Percentiles rank a stretch among this genome's conserved stretches.
Evolutionary conservation across 495 filamentous ascomycete species (phyloP).

Genomic region (Talaromyces thailandensis): DNA sequence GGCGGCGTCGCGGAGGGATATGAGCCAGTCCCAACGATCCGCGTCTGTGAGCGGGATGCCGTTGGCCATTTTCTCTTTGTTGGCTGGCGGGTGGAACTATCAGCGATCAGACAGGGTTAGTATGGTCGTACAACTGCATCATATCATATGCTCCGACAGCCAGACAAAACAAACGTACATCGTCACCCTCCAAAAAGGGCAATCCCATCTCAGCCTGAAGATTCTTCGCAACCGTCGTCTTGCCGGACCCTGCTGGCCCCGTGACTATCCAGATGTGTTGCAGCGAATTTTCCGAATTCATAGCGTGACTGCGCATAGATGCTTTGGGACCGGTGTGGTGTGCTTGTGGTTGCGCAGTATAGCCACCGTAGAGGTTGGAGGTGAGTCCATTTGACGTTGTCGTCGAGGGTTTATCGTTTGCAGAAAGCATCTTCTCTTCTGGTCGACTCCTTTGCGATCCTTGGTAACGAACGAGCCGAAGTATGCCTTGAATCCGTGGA

Average conservation of each 20-base stretch:
- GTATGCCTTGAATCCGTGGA: background rate
- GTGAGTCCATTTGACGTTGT: constrained; percentile 2
- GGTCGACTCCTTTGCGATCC: background rate
- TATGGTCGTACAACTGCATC: background rate
- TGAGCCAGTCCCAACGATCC: constrained; percentile 99
- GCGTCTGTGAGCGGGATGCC: constrained; percentile 85
- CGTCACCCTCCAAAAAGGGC: constrained; percentile 91
- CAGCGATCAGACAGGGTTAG: constrained; percentile 10
- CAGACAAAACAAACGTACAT: constrained; percentile 51
- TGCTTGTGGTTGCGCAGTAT: background rate
- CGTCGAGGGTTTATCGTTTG: constrained; percentile 3
- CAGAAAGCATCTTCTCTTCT: background rate
- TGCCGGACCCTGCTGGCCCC: constrained; percentile 92
- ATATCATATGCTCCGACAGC: background rate
- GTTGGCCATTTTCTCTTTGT: constrained; percentile 89
- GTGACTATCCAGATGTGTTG: constrained; percentile 98
- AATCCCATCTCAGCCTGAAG: constrained; percentile 61
- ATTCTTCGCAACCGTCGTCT: constrained; percentile 81
- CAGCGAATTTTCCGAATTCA: constrained; percentile 18
- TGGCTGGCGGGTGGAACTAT: constrained; percentile 77
- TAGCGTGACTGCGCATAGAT: constrained; percentile 14
- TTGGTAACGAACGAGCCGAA: background rate
- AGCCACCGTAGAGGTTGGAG: constrained; percentile 9
- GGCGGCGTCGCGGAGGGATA: constrained; percentile 73
- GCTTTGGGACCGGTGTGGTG: constrained; percentile 13